phyloP scores from a whole-genome alignment of 225 moss, liverwort and hornwort genomes.

The Bryoerythrophyllum caledonicum region DNA sequence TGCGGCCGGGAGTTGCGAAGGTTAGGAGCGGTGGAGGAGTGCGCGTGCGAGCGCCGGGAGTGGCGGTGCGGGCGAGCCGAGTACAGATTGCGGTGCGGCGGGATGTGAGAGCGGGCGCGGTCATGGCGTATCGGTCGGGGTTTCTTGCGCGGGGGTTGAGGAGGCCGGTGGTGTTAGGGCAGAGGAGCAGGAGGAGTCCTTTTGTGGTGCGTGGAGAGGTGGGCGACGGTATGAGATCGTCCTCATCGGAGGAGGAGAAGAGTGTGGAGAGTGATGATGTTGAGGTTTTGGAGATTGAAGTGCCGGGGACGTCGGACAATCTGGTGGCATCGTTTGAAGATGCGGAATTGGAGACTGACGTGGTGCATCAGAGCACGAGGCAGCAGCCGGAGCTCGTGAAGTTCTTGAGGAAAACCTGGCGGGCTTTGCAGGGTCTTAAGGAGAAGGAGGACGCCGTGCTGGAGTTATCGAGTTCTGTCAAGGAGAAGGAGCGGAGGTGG shows the following conservation, averaged over 20 bases:
- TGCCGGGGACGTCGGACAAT: not conserved
- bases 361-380: constrained; percentile 27
- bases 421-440: constrained; percentile 47
- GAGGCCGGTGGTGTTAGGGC: constrained; percentile 4
- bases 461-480: constrained; percentile 26
- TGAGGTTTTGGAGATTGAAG: constrained; percentile 35
- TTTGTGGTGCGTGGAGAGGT: constrained; percentile 13
- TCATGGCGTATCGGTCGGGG: constrained; percentile 17
- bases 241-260: not conserved
- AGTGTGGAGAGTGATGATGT: not conserved
- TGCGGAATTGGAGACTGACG: constrained; percentile 35
- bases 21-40: not conserved
- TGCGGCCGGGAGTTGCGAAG: constrained; percentile 13
- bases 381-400: constrained; percentile 33
- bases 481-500: constrained; percentile 32
- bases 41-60: constrained; percentile 4
- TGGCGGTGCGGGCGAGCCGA: constrained; percentile 11
- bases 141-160: constrained; percentile 10
- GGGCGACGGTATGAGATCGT: constrained; percentile 1
- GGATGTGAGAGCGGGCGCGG: not conserved
- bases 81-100: constrained; percentile 27
- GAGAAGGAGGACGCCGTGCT: constrained; percentile 26
- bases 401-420: constrained; percentile 27
- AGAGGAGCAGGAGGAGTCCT: not conserved
- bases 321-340: constrained; percentile 9